Percentiles rank a stretch among this genome's conserved stretches.
These are phyloP conservation scores for Pleurotus cornucopiae DNA, from an alignment of 768 basidiomycete species.

Conservation along the genomic window DNA sequence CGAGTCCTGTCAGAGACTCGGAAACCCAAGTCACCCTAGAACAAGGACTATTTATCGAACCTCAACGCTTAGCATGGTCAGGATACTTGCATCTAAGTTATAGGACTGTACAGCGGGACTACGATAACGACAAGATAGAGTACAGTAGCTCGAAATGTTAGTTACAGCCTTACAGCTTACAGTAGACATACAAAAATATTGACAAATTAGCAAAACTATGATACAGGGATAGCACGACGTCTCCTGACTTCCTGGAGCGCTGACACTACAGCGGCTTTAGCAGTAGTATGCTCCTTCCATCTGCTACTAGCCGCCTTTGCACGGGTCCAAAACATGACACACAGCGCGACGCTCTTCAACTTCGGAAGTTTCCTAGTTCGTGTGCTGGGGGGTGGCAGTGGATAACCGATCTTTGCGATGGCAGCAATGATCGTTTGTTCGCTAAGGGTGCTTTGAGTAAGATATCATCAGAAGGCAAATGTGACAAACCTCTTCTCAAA, in stretches of 20 bases:
- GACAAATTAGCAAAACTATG: too few relatives aligned
- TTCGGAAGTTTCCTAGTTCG: constrained; percentile 37
- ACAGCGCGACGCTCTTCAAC: constrained; percentile 53
- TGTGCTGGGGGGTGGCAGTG: constrained; percentile 27
- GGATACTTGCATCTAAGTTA: too few relatives aligned
- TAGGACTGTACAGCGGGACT: too few relatives aligned
- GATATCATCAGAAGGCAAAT: constrained; percentile 5
- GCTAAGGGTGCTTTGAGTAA: constrained; percentile 27
- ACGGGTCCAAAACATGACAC: constrained; percentile 63
- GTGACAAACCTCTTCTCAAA: constrained; percentile 66
- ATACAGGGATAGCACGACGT: constrained; percentile 28
- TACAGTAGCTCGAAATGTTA: too few relatives aligned
- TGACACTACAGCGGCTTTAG: constrained; percentile 56
- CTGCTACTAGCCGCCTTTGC: constrained; percentile 54
- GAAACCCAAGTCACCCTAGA: constrained; percentile 9
- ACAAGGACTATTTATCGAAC: too few relatives aligned
- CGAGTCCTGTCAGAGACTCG: constrained; percentile 45
- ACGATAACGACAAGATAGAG: too few relatives aligned
- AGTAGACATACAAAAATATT: too few relatives aligned
- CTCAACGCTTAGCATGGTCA: too few relatives aligned
- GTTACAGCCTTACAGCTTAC: too few relatives aligned
- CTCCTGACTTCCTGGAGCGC: constrained; percentile 72
- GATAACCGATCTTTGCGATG: constrained; percentile 74
- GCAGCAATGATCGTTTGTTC: constrained; percentile 71
- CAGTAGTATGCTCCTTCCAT: constrained; percentile 62